phyloP scores from a whole-genome alignment of 2,329 filamentous ascomycete genomes.

The Ilyonectria destructans region DNA sequence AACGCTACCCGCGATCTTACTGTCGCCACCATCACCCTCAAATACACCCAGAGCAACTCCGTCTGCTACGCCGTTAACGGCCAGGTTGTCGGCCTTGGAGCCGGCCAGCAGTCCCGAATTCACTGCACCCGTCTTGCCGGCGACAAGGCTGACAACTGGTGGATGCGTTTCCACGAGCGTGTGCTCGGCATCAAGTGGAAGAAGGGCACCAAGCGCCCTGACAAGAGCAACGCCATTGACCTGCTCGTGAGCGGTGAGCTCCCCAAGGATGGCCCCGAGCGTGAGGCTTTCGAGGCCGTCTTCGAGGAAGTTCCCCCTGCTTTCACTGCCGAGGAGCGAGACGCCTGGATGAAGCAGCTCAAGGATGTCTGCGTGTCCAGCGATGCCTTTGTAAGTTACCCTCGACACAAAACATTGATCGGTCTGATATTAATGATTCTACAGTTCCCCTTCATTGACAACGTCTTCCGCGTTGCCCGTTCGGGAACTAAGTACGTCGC shows the following conservation, averaged over 20 bases:
- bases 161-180: conserved; percentile 96
- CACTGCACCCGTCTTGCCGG: conserved; percentile 98
- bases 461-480: conserved; percentile 91
- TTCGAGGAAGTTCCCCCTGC: conserved; percentile 90
- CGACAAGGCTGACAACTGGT: conserved; percentile 99
- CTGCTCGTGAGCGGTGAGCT: conserved; percentile 93
- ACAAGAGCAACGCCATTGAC: conserved; percentile 99
- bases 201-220: conserved; percentile 94
- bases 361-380: conserved; percentile 89
- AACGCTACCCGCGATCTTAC: conserved; percentile 90
- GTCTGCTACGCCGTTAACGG: conserved; percentile 97
- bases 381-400: conserved; percentile 88
- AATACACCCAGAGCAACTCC: conserved; percentile 99
- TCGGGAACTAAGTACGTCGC: conserved; percentile 97
- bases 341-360: conserved; percentile 88
- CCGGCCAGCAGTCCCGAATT: conserved; percentile 97
- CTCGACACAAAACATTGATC: not conserved
- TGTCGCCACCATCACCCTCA: conserved; percentile 95
- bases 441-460: conserved; percentile 98
- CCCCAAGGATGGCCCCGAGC: conserved; percentile 87
- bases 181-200: conserved; percentile 95
- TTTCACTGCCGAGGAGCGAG: conserved; percentile 88
- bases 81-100: conserved; percentile 93
- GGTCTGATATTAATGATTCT: conserved; percentile 43
- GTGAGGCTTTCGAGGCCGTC: conserved; percentile 87